Conservation (phyloP, 1,284 basidiomycete species). For the Hemileia vastatrix region DNA sequence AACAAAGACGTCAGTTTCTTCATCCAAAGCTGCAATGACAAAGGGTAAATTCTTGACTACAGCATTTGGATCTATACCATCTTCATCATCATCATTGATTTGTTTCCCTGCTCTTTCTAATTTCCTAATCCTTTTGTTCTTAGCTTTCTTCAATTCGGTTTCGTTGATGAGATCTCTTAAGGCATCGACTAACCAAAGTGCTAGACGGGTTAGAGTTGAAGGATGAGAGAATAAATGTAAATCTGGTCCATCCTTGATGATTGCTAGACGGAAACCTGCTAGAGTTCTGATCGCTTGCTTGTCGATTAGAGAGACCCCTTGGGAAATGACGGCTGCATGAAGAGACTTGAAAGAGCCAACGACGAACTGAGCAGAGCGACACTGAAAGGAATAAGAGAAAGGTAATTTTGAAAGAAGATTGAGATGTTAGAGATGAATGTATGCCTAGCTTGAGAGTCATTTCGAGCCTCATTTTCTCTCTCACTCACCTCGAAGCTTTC, state of each 20-base stretch:
- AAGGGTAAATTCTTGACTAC: constrained; percentile 67
- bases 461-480: constrained; percentile 37
- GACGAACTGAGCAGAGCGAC: constrained; percentile 63
- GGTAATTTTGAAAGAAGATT: not conserved
- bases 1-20: constrained; percentile 64
- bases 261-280: constrained; percentile 75
- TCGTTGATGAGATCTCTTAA: constrained; percentile 68
- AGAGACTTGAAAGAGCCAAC: constrained; percentile 74
- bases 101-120: constrained; percentile 43
- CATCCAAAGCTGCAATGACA: constrained; percentile 82
- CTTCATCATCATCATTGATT: not conserved
- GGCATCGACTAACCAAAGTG: constrained; percentile 88
- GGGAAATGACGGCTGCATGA: constrained; percentile 80
- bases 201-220: constrained; percentile 71
- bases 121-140: constrained; percentile 31
- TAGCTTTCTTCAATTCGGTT: constrained; percentile 47
- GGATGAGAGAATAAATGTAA: constrained; percentile 81
- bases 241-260: constrained; percentile 83
- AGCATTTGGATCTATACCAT: constrained; percentile 2
- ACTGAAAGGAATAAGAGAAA: constrained; percentile 43
- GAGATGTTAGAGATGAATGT: not conserved
- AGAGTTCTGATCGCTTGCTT: constrained; percentile 65
- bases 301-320: constrained; percentile 88
- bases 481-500: constrained; percentile 24
- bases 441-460: constrained; percentile 21